A percentile compares a stretch with the other conserved stretches of the same genome.
Conservation (phyloP, 169 alveolate species). For the Cryptosporidium xiaoi region DNA sequence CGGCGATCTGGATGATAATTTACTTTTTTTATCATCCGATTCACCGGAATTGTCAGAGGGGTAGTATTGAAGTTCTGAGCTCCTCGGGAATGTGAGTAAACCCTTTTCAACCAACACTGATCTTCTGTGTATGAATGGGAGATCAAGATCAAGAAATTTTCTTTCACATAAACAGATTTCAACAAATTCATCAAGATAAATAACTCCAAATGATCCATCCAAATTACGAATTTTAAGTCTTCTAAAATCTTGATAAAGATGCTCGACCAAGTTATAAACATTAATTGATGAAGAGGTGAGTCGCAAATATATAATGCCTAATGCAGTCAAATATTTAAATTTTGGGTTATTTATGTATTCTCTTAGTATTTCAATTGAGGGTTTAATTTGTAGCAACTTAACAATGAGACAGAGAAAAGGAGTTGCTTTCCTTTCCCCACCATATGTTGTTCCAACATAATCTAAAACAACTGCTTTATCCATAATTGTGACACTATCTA, state of each 20-base stretch:
- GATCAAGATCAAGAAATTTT: constrained; percentile 89
- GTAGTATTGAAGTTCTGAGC: constrained; percentile 37
- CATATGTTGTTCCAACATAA: constrained; percentile 97
- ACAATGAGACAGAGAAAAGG: constrained; percentile 94
- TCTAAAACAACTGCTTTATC: constrained; percentile 94
- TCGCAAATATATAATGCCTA: constrained; percentile 93
- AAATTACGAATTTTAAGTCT: constrained; percentile 90
- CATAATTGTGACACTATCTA: constrained; percentile 92
- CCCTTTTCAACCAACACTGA: constrained; percentile 87
- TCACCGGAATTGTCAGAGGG: background rate
- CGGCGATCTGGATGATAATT: constrained; percentile 45
- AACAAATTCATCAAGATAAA: constrained; percentile 96
- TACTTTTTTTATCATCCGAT: background rate
- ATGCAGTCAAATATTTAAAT: constrained; percentile 95
- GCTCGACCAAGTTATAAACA: constrained; percentile 89
- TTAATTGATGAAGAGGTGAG: constrained; percentile 83
- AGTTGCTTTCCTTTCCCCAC: constrained; percentile 95
- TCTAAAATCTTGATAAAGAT: constrained; percentile 94
- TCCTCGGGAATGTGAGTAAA: constrained; percentile 80
- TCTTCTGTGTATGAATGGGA: constrained; percentile 94
- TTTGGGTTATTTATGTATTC: constrained; percentile 95
- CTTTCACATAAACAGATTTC: constrained; percentile 92
- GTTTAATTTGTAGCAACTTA: constrained; percentile 96
- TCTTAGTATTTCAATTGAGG: constrained; percentile 92
- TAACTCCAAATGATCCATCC: constrained; percentile 87